Conservation (phyloP, 495 filamentous ascomycete genomes). For the Cercophora scortea region DNA sequence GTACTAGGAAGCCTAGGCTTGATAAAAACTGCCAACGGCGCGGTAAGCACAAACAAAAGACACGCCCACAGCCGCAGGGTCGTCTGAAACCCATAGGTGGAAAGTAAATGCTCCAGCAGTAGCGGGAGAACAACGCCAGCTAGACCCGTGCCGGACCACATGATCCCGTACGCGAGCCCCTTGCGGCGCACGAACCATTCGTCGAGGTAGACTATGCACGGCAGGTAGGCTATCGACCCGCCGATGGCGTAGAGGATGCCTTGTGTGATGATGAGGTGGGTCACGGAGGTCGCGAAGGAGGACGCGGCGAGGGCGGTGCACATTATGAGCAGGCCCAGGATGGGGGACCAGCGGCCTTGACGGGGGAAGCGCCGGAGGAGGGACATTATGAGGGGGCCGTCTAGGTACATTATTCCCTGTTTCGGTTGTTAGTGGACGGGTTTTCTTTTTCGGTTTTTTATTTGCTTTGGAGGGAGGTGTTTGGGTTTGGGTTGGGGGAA, state of each 20-base stretch:
- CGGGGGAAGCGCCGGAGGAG: conserved; percentile 23
- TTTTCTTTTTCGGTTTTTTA: background rate
- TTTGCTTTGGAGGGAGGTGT: background rate
- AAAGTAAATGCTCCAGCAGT: conserved; percentile 42
- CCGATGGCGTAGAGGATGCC: conserved; percentile 46
- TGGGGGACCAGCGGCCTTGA: conserved; percentile 22
- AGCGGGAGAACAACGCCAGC: conserved; percentile 40
- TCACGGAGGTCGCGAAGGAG: conserved; percentile 36
- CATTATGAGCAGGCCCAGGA: conserved; percentile 32
- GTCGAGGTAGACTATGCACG: conserved; percentile 43
- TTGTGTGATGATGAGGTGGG: conserved; percentile 44
- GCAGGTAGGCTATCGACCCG: conserved; percentile 38
- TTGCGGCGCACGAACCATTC: conserved; percentile 49
- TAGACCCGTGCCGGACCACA: conserved; percentile 36
- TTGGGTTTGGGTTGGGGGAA: too few species aligned
- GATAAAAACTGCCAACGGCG: conserved; percentile 49
- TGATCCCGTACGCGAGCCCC: conserved; percentile 50
- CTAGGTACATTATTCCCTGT: conserved; percentile 45
- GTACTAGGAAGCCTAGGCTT: conserved; percentile 49
- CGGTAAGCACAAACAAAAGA: conserved; percentile 35
- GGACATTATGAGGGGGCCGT: conserved; percentile 29
- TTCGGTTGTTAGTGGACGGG: background rate
- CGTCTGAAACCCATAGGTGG: conserved; percentile 45
- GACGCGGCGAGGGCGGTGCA: conserved; percentile 33
- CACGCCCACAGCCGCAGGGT: conserved; percentile 46